Evolutionary conservation across 257 asterid genomes (phyloP), one percentile per base, ranked within the genome.

Genomic region (Scutellaria minor): DNA sequence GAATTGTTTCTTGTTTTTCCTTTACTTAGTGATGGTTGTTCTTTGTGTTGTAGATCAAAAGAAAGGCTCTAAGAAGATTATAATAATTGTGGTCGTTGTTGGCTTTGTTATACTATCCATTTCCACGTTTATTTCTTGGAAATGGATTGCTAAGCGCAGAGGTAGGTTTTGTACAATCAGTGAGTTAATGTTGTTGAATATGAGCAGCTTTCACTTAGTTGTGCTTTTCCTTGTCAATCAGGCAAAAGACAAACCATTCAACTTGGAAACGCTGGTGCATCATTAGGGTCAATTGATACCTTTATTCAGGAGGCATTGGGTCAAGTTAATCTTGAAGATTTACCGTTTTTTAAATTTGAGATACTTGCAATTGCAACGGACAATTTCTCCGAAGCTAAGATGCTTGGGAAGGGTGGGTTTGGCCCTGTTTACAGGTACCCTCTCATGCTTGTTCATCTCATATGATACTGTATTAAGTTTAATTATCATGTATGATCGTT

Each of bases 351-450:
- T 45, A 68, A 71, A 12, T 72, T 74, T 46, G 55, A 83, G 61
- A 64, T 22, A 7, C 76, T 85, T 9, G 74, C 77, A 15, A 71
- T 64, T 37, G 87, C 90, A 0, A 83, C 90, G 12, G 9, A 71
- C 56, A 69, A 64, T 4, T 83, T 85, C 54, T 66, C 73, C 9
- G 68, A 62, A 5, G 65, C 47, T 60, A 85, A 83, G 60, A 60
- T 50, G 75, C 85, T 85, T 0, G 90, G 90, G 51, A 54, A 54
- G 76, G 90, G 87, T 20, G 84, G 87, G 11, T 82, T 83, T 46
- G 90, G 87, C 8, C 69, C 82, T 22, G 86, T 83, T 35, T 80
- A 78, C 66, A 78, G 70, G 85, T 77, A 57, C 5, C 14, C 14
- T 48, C 24, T 42, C 47, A 3, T 51, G 55, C 31, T 66, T 37